Evolutionary conservation across 305 asterid species (phyloP).

Genomic region (Fraxinus greggii): DNA sequence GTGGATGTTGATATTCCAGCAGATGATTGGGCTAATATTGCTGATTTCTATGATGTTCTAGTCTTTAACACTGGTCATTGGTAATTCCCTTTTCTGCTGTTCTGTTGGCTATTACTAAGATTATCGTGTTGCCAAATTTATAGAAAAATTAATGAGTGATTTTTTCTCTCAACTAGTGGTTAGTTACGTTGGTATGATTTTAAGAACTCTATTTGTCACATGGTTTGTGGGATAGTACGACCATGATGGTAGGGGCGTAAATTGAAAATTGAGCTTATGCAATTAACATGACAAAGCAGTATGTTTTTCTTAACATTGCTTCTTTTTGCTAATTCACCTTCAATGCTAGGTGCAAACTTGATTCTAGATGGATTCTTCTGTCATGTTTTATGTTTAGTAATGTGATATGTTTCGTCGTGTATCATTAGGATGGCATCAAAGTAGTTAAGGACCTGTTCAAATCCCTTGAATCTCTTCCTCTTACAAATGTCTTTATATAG

Average conservation of each 20-base stretch:
- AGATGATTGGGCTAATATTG: conserved; percentile 72
- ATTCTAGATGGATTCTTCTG: not conserved
- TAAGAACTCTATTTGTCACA: not conserved
- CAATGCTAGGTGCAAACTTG: not conserved
- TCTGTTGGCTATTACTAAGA: conserved; percentile 7
- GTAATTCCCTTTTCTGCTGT: conserved; percentile 44
- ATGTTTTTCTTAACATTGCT: not conserved
- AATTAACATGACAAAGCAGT: not conserved
- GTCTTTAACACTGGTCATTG: conserved; percentile 96
- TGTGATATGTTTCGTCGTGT: not conserved
- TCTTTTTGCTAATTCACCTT: not conserved
- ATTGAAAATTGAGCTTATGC: not conserved
- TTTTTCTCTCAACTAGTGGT: not conserved
- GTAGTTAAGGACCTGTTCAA: not conserved
- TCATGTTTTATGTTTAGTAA: not conserved
- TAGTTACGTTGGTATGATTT: not conserved
- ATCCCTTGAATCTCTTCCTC: not conserved
- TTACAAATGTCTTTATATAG: not conserved
- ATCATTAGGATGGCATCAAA: conserved; percentile 1
- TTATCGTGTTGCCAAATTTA: not conserved
- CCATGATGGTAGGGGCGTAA: not conserved
- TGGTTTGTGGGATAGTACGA: not conserved
- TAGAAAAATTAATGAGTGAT: not conserved
- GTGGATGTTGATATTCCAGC: conserved; percentile 91
- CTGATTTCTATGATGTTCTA: conserved; percentile 72